A percentile compares a stretch with the other conserved stretches of the same genome.
Conservation (phyloP, 768 basidiomycete genomes). For the Suillus sp. region DNA sequence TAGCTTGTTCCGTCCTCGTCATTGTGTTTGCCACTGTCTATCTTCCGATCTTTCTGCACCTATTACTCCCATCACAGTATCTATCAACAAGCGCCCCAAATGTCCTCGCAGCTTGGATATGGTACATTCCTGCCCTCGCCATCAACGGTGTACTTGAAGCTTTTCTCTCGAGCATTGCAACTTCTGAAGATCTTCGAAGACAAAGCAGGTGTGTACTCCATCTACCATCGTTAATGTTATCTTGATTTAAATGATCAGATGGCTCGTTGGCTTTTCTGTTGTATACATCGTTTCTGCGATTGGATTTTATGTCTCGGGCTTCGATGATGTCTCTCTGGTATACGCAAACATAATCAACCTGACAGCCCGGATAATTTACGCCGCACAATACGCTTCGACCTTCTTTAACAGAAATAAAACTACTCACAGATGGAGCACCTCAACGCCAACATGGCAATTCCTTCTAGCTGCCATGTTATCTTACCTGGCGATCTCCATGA, state of each 20-base stretch:
- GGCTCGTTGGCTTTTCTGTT: conserved; percentile 79
- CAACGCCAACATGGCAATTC: conserved; percentile 32
- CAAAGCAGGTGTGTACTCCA: conserved; percentile 58
- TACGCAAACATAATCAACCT: conserved; percentile 77
- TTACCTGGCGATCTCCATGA: conserved; percentile 23
- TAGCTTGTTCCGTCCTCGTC: conserved; percentile 67
- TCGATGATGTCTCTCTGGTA: conserved; percentile 72
- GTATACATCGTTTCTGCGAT: conserved; percentile 63
- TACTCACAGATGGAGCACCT: conserved; percentile 18
- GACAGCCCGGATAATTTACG: conserved; percentile 62
- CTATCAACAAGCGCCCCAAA: conserved; percentile 75
- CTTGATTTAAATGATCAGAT: conserved; percentile 38
- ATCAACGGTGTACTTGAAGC: conserved; percentile 93
- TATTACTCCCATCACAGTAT: conserved; percentile 74
- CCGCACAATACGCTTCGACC: conserved; percentile 46
- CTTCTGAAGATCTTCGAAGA: conserved; percentile 59
- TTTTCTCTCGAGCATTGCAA: conserved; percentile 80
- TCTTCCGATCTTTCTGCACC: conserved; percentile 63
- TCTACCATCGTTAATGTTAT: conserved; percentile 7
- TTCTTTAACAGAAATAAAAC: conserved; percentile 45
- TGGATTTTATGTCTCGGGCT: conserved; percentile 43
- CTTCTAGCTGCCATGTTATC: conserved; percentile 25
- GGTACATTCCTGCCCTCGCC: conserved; percentile 88
- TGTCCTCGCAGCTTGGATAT: conserved; percentile 79
- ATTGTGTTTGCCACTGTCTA: conserved; percentile 76